These are phyloP conservation scores for Fusarium irregulare DNA, from an alignment of 2,329 filamentous ascomycete species.

Conservation along the genomic window DNA sequence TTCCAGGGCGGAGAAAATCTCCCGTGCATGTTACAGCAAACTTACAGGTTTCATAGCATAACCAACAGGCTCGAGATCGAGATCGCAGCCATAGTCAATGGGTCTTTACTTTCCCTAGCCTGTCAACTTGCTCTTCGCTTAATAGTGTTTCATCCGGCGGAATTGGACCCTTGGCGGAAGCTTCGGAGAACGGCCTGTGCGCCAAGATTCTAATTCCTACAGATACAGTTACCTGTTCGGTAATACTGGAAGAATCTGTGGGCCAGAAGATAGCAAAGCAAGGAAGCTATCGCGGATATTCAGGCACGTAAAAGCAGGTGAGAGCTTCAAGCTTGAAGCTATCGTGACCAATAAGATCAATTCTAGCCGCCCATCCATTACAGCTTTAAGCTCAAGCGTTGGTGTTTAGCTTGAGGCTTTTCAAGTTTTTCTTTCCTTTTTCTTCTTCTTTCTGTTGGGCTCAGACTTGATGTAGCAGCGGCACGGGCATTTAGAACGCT, in stretches of 20 bases:
- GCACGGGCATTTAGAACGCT: slow-evolving; percentile 36
- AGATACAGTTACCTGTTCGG: neutral
- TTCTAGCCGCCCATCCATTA: slow-evolving; percentile 13
- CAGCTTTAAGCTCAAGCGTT: slow-evolving; percentile 19
- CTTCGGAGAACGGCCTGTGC: slow-evolving; percentile 31
- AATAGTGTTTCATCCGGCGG: slow-evolving; percentile 9
- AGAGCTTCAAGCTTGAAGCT: slow-evolving; percentile 1
- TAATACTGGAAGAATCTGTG: slow-evolving; percentile 35
- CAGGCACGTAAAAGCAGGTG: slow-evolving; percentile 28
- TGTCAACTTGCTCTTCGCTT: slow-evolving; percentile 3
- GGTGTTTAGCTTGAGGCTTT: slow-evolving; percentile 28
- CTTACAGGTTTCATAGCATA: slow-evolving; percentile 24
- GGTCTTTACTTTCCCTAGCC: neutral
- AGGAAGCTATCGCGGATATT: slow-evolving; percentile 32
- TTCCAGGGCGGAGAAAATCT: slow-evolving; percentile 17
- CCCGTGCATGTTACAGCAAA: slow-evolving; percentile 4
- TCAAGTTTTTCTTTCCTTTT: slow-evolving; percentile 8
- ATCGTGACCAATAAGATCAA: slow-evolving; percentile 24
- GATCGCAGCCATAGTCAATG: slow-evolving; percentile 24
- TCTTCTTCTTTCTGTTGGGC: neutral
- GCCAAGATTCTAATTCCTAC: slow-evolving; percentile 18
- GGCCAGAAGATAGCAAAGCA: slow-evolving; percentile 34
- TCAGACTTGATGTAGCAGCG: slow-evolving; percentile 14
- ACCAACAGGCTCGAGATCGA: slow-evolving; percentile 33
- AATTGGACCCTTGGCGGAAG: slow-evolving; percentile 40